Conservation (phyloP, 2,329 filamentous ascomycete species). For the Botrytis galanthina region DNA sequence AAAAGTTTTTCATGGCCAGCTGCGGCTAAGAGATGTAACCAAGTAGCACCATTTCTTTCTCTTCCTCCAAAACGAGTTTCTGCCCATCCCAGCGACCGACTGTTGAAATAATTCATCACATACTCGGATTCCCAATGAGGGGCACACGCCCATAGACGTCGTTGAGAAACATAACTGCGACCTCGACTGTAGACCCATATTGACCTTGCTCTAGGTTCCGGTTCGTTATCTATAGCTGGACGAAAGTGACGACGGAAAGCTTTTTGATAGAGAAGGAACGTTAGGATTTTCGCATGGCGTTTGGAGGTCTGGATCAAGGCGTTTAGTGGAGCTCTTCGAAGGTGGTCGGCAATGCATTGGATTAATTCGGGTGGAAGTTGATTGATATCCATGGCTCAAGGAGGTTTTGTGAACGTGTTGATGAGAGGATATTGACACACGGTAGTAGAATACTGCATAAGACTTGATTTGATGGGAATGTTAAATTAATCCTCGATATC, state of each 20-base stretch:
- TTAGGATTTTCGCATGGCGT: conserved; percentile 11
- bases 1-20: conserved; percentile 11
- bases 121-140: conserved; percentile 12
- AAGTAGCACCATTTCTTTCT: conserved; percentile 20
- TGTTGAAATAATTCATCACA: conserved; percentile 9
- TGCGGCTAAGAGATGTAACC: conserved; percentile 17
- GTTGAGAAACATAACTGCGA: conserved; percentile 17
- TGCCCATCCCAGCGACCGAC: conserved; percentile 16
- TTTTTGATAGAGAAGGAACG: conserved; percentile 12
- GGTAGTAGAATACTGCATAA: conserved; percentile 4
- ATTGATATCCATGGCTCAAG: conserved; percentile 13
- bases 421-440: neutral
- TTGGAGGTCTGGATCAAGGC: conserved; percentile 11
- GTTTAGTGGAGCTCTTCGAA: conserved; percentile 17
- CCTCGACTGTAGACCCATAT: conserved; percentile 20
- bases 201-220: conserved; percentile 13
- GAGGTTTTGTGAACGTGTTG: neutral
- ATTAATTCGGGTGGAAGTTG: conserved; percentile 18
- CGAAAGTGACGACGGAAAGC: conserved; percentile 19
- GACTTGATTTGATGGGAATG: conserved; percentile 1
- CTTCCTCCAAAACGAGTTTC: conserved; percentile 15
- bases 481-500: neutral
- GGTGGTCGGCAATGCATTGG: conserved; percentile 10
- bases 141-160: conserved; percentile 14
- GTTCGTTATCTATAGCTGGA: conserved; percentile 4